These are phyloP conservation scores for Saccharomycopsis phalli DNA, from an alignment of 1,139 yeast species.

Conservation along the genomic window DNA sequence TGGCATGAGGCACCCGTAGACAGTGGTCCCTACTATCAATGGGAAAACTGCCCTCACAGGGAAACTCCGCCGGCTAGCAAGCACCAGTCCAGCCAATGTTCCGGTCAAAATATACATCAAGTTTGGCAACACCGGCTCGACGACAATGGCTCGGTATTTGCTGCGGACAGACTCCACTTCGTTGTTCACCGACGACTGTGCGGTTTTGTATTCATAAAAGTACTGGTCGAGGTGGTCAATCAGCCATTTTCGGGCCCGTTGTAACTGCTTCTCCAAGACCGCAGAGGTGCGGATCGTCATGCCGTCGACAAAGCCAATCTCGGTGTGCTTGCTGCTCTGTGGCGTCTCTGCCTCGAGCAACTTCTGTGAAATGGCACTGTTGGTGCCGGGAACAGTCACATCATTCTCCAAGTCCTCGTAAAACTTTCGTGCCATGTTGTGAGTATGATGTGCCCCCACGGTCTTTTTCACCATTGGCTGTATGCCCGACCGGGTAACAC, in stretches of 20 bases:
- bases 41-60: conserved; percentile 47
- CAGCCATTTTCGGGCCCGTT: conserved; percentile 12
- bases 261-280: conserved; percentile 12
- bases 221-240: conserved; percentile 13
- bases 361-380: conserved; percentile 4
- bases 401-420: conserved; percentile 17
- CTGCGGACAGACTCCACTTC: conserved; percentile 7
- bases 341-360: conserved; percentile 10
- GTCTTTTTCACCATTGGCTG: too few relatives aligned
- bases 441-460: too few relatives aligned
- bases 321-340: conserved; percentile 1
- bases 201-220: conserved; percentile 20
- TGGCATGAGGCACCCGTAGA: conserved; percentile 32
- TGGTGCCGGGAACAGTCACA: conserved; percentile 14
- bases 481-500: too few relatives aligned
- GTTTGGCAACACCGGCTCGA: conserved; percentile 34
- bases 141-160: conserved; percentile 10
- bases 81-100: conserved; percentile 47
- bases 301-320: conserved; percentile 13
- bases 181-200: conserved; percentile 17
- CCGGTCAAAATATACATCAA: conserved; percentile 46
- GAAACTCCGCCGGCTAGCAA: conserved; percentile 38
- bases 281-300: conserved; percentile 16
- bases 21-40: conserved; percentile 37
- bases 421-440: too few relatives aligned